These are phyloP conservation scores for Solanum infundibuliforme DNA, from an alignment of 257 asterid species.

Conservation along the genomic window DNA sequence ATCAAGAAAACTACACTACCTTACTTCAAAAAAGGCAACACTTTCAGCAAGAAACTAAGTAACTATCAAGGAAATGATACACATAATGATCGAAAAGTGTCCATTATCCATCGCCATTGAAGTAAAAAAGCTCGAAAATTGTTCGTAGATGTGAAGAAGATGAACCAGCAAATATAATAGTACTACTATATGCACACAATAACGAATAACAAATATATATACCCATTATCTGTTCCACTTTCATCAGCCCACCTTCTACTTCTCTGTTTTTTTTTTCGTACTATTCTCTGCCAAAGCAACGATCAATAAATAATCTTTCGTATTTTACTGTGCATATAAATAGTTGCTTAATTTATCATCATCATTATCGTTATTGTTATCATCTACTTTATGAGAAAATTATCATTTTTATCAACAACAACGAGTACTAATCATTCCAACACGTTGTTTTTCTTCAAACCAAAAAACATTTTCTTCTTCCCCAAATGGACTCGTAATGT, in stretches of 20 bases:
- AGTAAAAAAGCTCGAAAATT: neutral
- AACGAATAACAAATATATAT: neutral
- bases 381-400: conserved; percentile 34
- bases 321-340: neutral
- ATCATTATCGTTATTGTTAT: neutral
- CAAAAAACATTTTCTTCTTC: neutral
- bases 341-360: neutral
- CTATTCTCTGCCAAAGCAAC: neutral
- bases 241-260: neutral
- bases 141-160: neutral
- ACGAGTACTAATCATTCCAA: neutral
- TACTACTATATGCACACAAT: neutral
- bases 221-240: neutral
- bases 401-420: conserved; percentile 5
- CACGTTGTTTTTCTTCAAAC: neutral
- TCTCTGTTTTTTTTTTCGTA: neutral
- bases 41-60: neutral
- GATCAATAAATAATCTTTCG: neutral
- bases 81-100: neutral
- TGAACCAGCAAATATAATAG: neutral
- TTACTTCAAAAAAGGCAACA: neutral
- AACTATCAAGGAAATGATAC: neutral
- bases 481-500: neutral
- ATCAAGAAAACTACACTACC: neutral
- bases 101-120: neutral